A percentile compares a stretch with the other conserved stretches of the same genome.
Conservation (phyloP, 2,329 filamentous ascomycete genomes). For the Anthostomella pinea region DNA sequence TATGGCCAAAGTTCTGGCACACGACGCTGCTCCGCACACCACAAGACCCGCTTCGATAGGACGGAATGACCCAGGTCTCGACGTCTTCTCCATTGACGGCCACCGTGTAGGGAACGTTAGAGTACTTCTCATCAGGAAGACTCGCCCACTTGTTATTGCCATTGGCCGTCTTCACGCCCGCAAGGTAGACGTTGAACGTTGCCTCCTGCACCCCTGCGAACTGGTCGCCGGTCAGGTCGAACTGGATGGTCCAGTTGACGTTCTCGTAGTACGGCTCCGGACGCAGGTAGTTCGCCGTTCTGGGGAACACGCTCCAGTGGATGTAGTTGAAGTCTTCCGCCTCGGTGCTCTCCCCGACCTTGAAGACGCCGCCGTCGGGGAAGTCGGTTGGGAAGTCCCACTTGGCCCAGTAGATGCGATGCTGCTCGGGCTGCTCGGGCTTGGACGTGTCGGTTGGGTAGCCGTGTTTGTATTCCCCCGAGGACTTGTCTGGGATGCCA, state of each 20-base stretch:
- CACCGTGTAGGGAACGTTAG: constrained; percentile 49
- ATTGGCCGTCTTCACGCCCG: constrained; percentile 53
- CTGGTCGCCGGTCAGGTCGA: constrained; percentile 43
- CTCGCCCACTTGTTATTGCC: constrained; percentile 60
- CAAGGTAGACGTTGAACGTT: constrained; percentile 61
- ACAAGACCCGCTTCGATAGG: constrained; percentile 57
- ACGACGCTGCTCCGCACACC: constrained; percentile 57
- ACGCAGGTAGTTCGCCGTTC: constrained; percentile 47
- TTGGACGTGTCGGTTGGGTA: constrained; percentile 40
- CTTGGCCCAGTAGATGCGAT: constrained; percentile 58
- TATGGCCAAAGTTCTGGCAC: constrained; percentile 60
- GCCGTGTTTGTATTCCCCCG: constrained; percentile 60
- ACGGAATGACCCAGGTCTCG: constrained; percentile 17
- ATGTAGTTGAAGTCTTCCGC: constrained; percentile 58
- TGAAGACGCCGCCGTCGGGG: constrained; percentile 55
- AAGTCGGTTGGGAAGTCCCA: constrained; percentile 61
- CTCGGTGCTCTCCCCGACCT: constrained; percentile 50
- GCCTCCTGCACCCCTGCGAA: constrained; percentile 43
- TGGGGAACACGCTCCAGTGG: constrained; percentile 64
- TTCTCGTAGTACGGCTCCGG: constrained; percentile 40
- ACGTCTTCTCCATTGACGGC: constrained; percentile 39
- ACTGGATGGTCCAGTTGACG: constrained; percentile 57
- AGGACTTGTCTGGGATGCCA: constrained; percentile 59
- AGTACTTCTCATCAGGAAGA: constrained; percentile 48
- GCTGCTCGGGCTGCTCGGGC: constrained; percentile 44